These are phyloP conservation scores for Fomitiporia mediterranea DNA, from an alignment of 1,284 basidiomycete species.

Conservation along the genomic window DNA sequence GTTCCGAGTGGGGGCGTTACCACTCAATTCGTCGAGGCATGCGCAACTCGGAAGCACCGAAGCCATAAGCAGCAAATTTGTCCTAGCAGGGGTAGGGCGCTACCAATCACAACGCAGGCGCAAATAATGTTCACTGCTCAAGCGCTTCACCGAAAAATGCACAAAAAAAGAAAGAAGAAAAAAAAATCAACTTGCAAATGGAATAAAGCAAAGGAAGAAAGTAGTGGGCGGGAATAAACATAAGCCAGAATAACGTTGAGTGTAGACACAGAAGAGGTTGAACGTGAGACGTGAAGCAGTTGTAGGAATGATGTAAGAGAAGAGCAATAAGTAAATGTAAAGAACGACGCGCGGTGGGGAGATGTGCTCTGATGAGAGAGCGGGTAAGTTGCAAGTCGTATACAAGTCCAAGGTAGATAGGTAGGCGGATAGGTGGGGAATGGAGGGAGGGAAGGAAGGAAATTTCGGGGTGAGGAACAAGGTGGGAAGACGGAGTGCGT, in stretches of 20 bases:
- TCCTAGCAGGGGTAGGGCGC: too few relatives aligned
- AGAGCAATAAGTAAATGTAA: conserved; percentile 8
- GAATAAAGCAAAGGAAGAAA: neutral
- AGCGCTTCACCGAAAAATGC: neutral
- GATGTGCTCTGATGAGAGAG: too few relatives aligned
- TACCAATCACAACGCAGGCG: neutral
- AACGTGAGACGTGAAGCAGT: neutral
- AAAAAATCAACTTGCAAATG: conserved; percentile 6
- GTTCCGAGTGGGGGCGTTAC: too few relatives aligned
- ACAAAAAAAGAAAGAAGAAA: neutral
- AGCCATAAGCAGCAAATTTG: too few relatives aligned
- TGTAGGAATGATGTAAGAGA: neutral
- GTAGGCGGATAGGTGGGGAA: too few relatives aligned
- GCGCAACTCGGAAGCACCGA: too few relatives aligned
- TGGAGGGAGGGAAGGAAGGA: too few relatives aligned
- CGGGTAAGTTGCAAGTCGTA: neutral
- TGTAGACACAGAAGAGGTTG: neutral
- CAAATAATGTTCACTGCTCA: neutral
- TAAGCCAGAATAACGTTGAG: neutral
- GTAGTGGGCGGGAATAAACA: neutral
- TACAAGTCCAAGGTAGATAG: neutral
- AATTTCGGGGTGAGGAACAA: neutral
- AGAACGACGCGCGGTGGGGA: neutral
- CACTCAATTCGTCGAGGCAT: too few relatives aligned
- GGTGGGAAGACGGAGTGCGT: neutral